phyloP scores from a whole-genome alignment of 177 flowering plant genomes.

The Vitis hybrid region DNA sequence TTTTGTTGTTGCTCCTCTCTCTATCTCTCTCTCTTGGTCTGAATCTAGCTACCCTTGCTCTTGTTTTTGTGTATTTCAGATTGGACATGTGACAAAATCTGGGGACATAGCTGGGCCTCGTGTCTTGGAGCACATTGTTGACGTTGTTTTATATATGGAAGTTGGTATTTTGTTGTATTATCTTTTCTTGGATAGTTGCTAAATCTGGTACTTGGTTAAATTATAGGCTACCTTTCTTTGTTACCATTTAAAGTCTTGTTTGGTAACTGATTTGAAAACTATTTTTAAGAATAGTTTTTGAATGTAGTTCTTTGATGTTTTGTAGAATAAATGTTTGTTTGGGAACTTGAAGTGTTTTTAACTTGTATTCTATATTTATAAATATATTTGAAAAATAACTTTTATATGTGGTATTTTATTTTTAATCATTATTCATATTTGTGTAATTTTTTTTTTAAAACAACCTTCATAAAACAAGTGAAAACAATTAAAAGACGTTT shows the following conservation, averaged over 20 bases:
- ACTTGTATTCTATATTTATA: too few species aligned
- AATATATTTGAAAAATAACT: too few species aligned
- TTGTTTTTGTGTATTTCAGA: conserved; percentile 41
- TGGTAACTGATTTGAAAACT: too few species aligned
- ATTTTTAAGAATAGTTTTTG: too few species aligned
- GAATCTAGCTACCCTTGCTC: background rate
- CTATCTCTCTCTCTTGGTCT: background rate
- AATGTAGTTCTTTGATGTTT: too few species aligned
- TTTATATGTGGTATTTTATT: too few species aligned
- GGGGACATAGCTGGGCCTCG: conserved; percentile 99
- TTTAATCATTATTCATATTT: too few species aligned
- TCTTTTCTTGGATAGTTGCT: background rate
- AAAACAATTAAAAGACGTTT: too few species aligned
- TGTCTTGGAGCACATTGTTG: conserved; percentile 95
- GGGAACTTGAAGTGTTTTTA: too few species aligned
- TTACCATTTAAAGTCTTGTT: background rate
- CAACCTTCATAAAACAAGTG: too few species aligned
- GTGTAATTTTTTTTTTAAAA: too few species aligned
- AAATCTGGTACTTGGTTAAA: background rate
- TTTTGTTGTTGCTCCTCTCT: background rate
- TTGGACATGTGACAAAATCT: conserved; percentile 92
- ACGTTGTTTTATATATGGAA: conserved; percentile 92
- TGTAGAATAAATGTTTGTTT: too few species aligned
- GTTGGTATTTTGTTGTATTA: conserved; percentile 52
- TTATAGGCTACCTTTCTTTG: background rate